These are phyloP conservation scores for Fomitopsis pinicola DNA, from an alignment of 1,284 basidiomycete genomes.

Conservation along the genomic window DNA sequence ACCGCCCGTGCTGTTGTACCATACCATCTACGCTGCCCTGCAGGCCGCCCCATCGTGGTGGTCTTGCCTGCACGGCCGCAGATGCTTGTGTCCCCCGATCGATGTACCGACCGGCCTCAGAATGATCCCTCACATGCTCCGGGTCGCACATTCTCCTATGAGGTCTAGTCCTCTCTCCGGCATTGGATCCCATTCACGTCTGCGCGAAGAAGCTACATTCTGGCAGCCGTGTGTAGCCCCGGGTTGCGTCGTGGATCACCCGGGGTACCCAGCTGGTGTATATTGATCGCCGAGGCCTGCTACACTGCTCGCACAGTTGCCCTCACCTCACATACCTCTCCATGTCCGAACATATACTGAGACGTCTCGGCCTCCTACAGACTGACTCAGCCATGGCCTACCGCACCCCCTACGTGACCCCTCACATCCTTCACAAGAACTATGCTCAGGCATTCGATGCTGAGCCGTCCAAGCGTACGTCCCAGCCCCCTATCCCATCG, in stretches of 20 bases:
- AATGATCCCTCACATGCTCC: too few species aligned
- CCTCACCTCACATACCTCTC: background rate
- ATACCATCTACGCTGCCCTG: too few species aligned
- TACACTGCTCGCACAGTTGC: too few species aligned
- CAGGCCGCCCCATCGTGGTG: too few species aligned
- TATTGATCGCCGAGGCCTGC: background rate
- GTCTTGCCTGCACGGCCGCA: too few species aligned
- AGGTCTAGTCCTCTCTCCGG: background rate
- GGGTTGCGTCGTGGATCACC: background rate
- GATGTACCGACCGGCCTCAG: too few species aligned
- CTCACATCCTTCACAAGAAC: slow-evolving; percentile 79
- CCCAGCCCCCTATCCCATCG: background rate
- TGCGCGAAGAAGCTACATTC: background rate
- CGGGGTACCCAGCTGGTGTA: background rate
- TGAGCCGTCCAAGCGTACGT: slow-evolving; percentile 59
- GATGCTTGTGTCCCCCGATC: too few species aligned
- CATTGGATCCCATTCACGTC: background rate
- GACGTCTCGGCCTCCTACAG: slow-evolving; percentile 6
- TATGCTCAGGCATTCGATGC: slow-evolving; percentile 71
- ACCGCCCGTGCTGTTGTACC: too few species aligned
- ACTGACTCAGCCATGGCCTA: slow-evolving; percentile 42
- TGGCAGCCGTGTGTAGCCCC: background rate
- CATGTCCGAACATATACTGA: slow-evolving; percentile 5
- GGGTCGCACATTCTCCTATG: background rate
- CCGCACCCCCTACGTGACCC: slow-evolving; percentile 76